Conservation (phyloP, 495 filamentous ascomycete species). For the Parathielavia appendiculata region DNA sequence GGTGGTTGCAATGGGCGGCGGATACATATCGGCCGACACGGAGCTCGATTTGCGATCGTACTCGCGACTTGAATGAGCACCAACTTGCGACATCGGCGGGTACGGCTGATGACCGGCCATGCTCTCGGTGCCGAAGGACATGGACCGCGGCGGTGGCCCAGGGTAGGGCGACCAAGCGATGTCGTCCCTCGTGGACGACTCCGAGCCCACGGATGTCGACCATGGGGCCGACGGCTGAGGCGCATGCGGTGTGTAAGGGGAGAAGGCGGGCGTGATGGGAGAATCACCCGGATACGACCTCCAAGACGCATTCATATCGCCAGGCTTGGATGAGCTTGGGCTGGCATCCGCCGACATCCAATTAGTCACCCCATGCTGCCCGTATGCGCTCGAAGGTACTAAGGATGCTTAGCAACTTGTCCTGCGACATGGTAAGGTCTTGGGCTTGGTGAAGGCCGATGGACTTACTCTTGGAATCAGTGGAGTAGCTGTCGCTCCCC, state of each 20-base stretch:
- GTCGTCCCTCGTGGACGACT: constrained; percentile 31
- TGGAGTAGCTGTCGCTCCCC: constrained; percentile 35
- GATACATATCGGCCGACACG: constrained; percentile 35
- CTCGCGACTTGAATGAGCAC: constrained; percentile 23
- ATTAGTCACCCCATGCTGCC: constrained; percentile 37
- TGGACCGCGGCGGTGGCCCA: constrained; percentile 37
- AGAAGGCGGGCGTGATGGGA: constrained; percentile 38
- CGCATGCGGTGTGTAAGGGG: constrained; percentile 38
- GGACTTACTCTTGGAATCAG: constrained; percentile 40
- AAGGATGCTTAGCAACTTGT: constrained; percentile 28
- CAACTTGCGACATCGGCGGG: constrained; percentile 31
- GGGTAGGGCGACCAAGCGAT: constrained; percentile 39
- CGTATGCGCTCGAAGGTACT: constrained; percentile 37
- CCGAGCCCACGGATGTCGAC: constrained; percentile 33
- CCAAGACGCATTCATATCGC: constrained; percentile 36
- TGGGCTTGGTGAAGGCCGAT: not conserved
- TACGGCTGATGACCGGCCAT: constrained; percentile 32
- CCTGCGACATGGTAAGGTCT: not conserved
- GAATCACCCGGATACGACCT: constrained; percentile 37
- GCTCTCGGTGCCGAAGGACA: constrained; percentile 42
- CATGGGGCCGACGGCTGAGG: constrained; percentile 38
- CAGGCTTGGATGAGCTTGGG: constrained; percentile 32
- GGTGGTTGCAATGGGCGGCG: constrained; percentile 34
- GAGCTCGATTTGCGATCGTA: constrained; percentile 37
- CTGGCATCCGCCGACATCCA: constrained; percentile 43